phyloP scores from a whole-genome alignment of 352 stramenopile genomes.

The Globisporangium spinosum region DNA sequence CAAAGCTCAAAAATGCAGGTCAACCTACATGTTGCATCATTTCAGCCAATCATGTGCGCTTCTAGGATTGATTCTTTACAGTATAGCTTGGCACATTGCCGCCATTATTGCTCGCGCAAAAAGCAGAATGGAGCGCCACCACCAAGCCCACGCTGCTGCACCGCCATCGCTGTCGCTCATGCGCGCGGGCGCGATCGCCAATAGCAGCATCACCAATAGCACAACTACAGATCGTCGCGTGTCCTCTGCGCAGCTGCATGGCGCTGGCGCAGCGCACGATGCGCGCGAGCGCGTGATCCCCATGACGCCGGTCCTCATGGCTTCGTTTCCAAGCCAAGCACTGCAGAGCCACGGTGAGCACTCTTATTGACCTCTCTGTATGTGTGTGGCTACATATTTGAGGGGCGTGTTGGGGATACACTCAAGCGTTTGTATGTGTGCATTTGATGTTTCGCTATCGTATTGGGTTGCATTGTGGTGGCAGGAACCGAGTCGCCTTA shows the following conservation, averaged over 20 bases:
- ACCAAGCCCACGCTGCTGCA: neutral
- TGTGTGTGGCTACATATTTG: neutral
- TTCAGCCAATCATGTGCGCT: slow-evolving; percentile 3
- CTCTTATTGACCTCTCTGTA: neutral
- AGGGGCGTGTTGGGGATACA: no score
- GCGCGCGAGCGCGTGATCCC: slow-evolving; percentile 1
- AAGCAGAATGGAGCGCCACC: slow-evolving; percentile 1
- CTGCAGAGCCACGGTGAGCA: neutral
- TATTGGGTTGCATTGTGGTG: neutral
- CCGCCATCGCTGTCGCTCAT: slow-evolving; percentile 6
- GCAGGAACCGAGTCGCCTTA: neutral
- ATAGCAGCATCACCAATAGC: neutral
- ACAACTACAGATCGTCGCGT: neutral
- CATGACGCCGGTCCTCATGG: slow-evolving; percentile 10
- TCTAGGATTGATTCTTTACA: neutral
- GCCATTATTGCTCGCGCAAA: neutral
- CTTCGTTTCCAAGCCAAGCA: slow-evolving; percentile 8
- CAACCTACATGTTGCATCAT: neutral
- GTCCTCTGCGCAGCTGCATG: neutral
- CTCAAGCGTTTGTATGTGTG: neutral
- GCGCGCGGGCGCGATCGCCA: neutral
- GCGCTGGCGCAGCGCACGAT: neutral
- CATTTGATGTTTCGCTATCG: neutral
- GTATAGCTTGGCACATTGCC: neutral
- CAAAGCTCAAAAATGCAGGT: neutral